Base-by-base conservation (phyloP, 2,329 filamentous ascomycete genomes). In the Clonostachys rhizophaga region DNA sequence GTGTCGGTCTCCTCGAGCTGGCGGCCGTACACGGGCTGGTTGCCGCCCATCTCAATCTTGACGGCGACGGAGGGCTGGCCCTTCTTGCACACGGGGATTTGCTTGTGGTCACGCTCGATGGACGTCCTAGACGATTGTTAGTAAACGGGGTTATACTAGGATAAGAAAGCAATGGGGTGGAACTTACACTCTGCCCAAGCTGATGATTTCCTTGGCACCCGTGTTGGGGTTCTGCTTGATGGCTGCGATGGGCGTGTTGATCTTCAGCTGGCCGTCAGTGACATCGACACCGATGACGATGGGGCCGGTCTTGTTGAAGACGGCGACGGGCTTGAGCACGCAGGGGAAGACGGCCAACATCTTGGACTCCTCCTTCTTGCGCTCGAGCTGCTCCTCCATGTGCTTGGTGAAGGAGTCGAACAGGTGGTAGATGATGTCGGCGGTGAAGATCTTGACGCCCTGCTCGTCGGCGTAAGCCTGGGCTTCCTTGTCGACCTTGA, bases 401-500 rank as follows among this genome's bases (percentile, higher is more conserved):
- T 99, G 92, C 67, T 89, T 89, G 40, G 89, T 97, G 71, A 99
- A 99, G 54, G 88, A 79, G 68, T 99, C 95, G 66, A 99, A 99
- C 49, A 99, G 76, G 68, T 99, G 94, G 70, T 99, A 99, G 62
- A 99, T 99, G 59, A 99, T 99, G 68, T 99, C 92, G 4, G 95
- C 94, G 4, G 90, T 95, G 75, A 99, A 99, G 59, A 99, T 89
- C 76, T 95, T 97, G 72, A 99, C 89, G 45, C 91, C 91, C 52
- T 95, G 84, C 48, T 97, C 91, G 16, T 96, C 90, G 11, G 94
- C 94, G 59, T 97, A 95, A 10, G 81, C 78, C 55, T 87, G 84
- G 1, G 94, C 94, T 64, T 99, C 94, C 69, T 96, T 97, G 72
- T 99, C 94, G 14, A 99, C 89, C 75, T 96, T 97, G 71, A 99